A percentile compares a stretch with the other conserved stretches of the same genome.
These are phyloP conservation scores for Nemania diffusa DNA, from an alignment of 2,329 filamentous ascomycete genomes.

Conservation along the genomic window DNA sequence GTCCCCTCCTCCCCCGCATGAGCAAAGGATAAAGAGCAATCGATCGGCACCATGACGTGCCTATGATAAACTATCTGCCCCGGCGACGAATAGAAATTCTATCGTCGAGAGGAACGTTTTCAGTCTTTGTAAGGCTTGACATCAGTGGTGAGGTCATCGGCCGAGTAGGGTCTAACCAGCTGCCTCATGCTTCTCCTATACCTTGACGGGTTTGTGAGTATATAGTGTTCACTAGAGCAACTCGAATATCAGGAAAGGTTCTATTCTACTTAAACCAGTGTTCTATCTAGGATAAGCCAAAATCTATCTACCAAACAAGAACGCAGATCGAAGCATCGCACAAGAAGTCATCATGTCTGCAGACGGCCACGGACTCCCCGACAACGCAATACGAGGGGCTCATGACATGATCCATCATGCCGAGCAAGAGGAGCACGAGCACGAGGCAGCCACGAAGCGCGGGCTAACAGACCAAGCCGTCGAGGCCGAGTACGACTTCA, in stretches of 20 bases:
- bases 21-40: slow-evolving; percentile 4
- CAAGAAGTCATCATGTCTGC: slow-evolving; percentile 43
- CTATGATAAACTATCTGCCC: slow-evolving; percentile 30
- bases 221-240: slow-evolving; percentile 20
- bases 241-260: neutral
- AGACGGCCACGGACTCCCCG: slow-evolving; percentile 45
- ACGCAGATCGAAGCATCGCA: neutral
- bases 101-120: neutral
- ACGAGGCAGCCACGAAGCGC: slow-evolving; percentile 45
- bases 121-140: slow-evolving; percentile 25
- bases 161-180: neutral
- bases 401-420: slow-evolving; percentile 50
- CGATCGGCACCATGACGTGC: slow-evolving; percentile 37
- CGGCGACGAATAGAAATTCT: slow-evolving; percentile 29
- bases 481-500: slow-evolving; percentile 46
- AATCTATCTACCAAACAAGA: neutral
- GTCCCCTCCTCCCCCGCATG: slow-evolving; percentile 34
- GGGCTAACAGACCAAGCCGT: slow-evolving; percentile 45
- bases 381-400: slow-evolving; percentile 40
- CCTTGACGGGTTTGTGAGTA: slow-evolving; percentile 3
- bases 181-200: neutral
- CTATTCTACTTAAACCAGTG: neutral
- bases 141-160: slow-evolving; percentile 39
- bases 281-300: neutral
- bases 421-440: slow-evolving; percentile 48